Conservation (phyloP, 805 yeast genomes). For the Saturnispora kantuleensis region DNA sequence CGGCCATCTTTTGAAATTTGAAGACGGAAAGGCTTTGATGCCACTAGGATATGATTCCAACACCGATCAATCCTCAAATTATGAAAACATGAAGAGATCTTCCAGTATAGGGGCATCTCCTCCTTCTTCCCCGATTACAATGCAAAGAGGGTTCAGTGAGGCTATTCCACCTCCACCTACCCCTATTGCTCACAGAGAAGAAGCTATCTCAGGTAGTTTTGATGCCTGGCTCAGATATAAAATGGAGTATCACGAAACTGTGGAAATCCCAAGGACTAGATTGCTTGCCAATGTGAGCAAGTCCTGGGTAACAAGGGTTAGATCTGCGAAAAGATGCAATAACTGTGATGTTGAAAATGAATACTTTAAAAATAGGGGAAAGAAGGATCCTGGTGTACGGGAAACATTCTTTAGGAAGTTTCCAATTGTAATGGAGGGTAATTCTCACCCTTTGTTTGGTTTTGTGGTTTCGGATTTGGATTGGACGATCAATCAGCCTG, state of each 20-base stretch:
- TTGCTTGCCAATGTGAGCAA: constrained; percentile 22
- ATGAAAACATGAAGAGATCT: too few relatives aligned
- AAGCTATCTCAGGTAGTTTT: constrained; percentile 12
- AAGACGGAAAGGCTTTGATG: constrained; percentile 7
- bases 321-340: constrained; percentile 6
- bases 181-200: constrained; percentile 13
- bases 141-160: neutral
- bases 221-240: constrained; percentile 20
- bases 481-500: constrained; percentile 36
- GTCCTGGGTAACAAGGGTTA: constrained; percentile 24
- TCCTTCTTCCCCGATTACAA: too few relatives aligned
- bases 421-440: constrained; percentile 21
- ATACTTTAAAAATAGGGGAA: constrained; percentile 7
- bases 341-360: neutral
- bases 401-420: constrained; percentile 19
- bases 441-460: constrained; percentile 45
- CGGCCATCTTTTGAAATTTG: constrained; percentile 14
- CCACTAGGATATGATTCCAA: constrained; percentile 6
- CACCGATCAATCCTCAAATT: too few relatives aligned
- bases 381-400: constrained; percentile 21
- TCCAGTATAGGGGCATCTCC: too few relatives aligned
- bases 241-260: constrained; percentile 16
- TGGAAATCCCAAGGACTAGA: constrained; percentile 22
- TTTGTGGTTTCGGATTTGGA: constrained; percentile 27
- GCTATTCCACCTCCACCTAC: constrained; percentile 2